A percentile compares a stretch with the other conserved stretches of the same genome.
phyloP scores from a whole-genome alignment of 2,329 filamentous ascomycete genomes.

The Pleoardoris graminearum region DNA sequence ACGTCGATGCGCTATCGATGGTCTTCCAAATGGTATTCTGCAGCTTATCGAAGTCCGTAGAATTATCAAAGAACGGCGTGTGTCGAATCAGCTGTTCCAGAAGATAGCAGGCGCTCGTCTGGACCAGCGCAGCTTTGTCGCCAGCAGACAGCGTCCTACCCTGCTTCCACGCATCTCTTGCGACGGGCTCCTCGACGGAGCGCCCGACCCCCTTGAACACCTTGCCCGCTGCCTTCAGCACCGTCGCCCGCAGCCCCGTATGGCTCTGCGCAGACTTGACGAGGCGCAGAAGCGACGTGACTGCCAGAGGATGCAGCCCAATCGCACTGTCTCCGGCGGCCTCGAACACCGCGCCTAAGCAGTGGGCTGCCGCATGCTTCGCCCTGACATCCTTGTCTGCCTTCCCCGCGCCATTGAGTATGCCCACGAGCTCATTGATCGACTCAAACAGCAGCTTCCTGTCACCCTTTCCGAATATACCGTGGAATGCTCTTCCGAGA shows the following conservation, averaged over 20 bases:
- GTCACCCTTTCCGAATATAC: slow-evolving; percentile 83
- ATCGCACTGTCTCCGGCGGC: slow-evolving; percentile 94
- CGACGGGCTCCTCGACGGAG: slow-evolving; percentile 80
- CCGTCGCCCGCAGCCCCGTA: slow-evolving; percentile 77
- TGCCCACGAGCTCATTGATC: slow-evolving; percentile 79
- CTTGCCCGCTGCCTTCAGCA: slow-evolving; percentile 75
- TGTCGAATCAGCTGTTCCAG: slow-evolving; percentile 71
- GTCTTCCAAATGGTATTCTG: slow-evolving; percentile 82
- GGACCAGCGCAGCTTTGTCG: slow-evolving; percentile 83
- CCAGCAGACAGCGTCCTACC: slow-evolving; percentile 72
- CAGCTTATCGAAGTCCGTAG: slow-evolving; percentile 86
- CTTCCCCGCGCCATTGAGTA: slow-evolving; percentile 72
- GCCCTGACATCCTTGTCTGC: slow-evolving; percentile 75
- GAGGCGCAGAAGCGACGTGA: slow-evolving; percentile 72
- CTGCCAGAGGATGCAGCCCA: slow-evolving; percentile 75
- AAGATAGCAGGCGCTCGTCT: slow-evolving; percentile 77
- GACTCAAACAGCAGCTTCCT: slow-evolving; percentile 92
- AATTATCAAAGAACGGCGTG: slow-evolving; percentile 84
- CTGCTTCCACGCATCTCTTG: slow-evolving; percentile 94
- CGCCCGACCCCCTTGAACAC: slow-evolving; percentile 73
- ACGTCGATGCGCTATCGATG: slow-evolving; percentile 74
- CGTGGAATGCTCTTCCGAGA: slow-evolving; percentile 79
- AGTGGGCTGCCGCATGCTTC: slow-evolving; percentile 86
- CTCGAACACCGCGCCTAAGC: slow-evolving; percentile 85
- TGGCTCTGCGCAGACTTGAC: slow-evolving; percentile 79